Base-by-base conservation (phyloP, 1,284 basidiomycete species). In the Tilletia horrida region DNA sequence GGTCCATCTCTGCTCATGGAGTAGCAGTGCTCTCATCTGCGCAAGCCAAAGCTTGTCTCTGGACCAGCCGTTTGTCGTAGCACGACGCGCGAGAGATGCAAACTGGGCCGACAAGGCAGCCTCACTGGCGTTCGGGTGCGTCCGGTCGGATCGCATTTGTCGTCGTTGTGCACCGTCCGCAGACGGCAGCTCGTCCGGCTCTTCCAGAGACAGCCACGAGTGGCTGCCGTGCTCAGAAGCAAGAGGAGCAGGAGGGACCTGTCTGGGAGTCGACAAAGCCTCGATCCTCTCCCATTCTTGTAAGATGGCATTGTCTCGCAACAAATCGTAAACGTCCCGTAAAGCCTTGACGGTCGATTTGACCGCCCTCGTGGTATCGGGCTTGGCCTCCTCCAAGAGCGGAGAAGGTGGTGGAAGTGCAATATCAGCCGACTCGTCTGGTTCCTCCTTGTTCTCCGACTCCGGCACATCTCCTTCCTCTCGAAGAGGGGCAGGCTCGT, bases 291-390 rank as follows among this genome's bases (percentile, higher is more conserved):
- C 31, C 29, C 55, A 35, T n/a, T 59, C 55, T 29, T 59, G 29
- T 7, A 59, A 14, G 27, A 59, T 59, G 31, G 55, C 55, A 35
- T 59, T 59, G 16, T 59, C 55, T 3, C 55, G 55, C 29, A 59
- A 14, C 4, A 59, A 13, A 16, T 59, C 55, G 55, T 59, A 59
- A 18, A 59, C 55, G 55, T 59, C 55, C 14, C 55, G 27, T 14
- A 59, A 16, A 13, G 14, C 27, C 55, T 21, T 18, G 14, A 59
- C 29, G 2, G 55, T 59, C 27, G 18, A 16, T 3, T 31, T 35
- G 13, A 59, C 31, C 27, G 55, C 55, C 13, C 9, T 29, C 27
- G 23, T 9, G 4, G 27, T 29, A 18, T 59, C 55, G 9, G 23
- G 6, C 50, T 7, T 40, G 31, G 14, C 9, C 27, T 40, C 13